These are phyloP conservation scores for Gossypium trilobum DNA, from an alignment of 441 rosid genomes.

Conservation along the genomic window DNA sequence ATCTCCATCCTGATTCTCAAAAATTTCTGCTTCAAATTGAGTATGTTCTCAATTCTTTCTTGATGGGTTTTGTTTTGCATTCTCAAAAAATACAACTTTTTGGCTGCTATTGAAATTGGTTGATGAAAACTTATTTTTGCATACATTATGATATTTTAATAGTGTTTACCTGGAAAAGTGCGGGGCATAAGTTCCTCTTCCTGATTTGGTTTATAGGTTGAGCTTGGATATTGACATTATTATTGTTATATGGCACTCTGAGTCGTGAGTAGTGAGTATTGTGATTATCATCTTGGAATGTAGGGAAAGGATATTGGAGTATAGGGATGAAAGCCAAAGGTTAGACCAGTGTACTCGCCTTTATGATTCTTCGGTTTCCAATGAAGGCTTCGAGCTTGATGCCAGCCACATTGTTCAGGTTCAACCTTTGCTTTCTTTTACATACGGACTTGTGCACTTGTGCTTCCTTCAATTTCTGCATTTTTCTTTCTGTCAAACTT, in stretches of 20 bases:
- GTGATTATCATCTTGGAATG: constrained; percentile 14
- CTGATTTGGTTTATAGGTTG: constrained; percentile 1
- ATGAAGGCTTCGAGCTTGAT: constrained; percentile 81
- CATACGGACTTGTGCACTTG: neutral
- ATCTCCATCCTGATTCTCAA: constrained; percentile 96
- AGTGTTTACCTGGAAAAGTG: neutral
- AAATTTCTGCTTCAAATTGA: constrained; percentile 77
- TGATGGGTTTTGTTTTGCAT: neutral
- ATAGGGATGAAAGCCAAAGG: constrained; percentile 78
- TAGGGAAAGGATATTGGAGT: constrained; percentile 77
- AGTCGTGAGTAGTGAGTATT: constrained; percentile 6
- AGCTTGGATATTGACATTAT: neutral
- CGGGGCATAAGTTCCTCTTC: neutral
- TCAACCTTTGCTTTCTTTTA: neutral
- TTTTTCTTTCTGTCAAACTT: neutral
- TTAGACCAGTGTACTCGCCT: constrained; percentile 86
- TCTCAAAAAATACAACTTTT: neutral
- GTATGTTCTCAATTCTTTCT: constrained; percentile 32
- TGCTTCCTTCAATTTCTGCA: neutral
- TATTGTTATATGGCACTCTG: constrained; percentile 9
- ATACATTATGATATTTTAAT: neutral
- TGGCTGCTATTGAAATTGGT: neutral
- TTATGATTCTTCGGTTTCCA: constrained; percentile 82
- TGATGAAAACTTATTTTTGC: neutral
- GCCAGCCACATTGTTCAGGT: constrained; percentile 90